These are phyloP conservation scores for Clathrospora elynae DNA, from an alignment of 2,329 filamentous ascomycete genomes.

Conservation along the genomic window DNA sequence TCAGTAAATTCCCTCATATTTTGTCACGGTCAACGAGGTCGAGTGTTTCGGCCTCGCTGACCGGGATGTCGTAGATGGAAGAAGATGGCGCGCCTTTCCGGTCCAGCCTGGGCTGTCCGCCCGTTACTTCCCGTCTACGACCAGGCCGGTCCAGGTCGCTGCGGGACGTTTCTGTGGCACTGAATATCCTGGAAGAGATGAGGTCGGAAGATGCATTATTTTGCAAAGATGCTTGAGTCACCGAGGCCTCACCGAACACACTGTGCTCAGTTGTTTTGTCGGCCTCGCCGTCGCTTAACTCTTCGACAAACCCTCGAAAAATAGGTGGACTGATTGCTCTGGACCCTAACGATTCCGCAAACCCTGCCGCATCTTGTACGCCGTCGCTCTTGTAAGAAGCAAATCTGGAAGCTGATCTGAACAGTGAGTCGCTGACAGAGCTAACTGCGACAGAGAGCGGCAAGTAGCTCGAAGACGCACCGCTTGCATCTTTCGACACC, in stretches of 20 bases:
- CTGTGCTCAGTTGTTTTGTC: conserved; percentile 15
- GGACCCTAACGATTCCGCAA: conserved; percentile 24
- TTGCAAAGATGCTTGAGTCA: conserved; percentile 32
- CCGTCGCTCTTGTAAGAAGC: conserved; percentile 30
- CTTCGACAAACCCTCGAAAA: conserved; percentile 15
- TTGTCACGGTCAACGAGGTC: conserved; percentile 27
- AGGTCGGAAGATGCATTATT: conserved; percentile 32
- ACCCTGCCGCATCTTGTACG: conserved; percentile 25
- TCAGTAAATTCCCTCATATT: conserved; percentile 10
- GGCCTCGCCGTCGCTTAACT: conserved; percentile 10
- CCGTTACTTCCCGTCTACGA: conserved; percentile 11
- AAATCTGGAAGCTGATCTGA: conserved; percentile 17
- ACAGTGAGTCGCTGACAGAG: conserved; percentile 29
- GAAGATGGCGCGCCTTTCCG: conserved; percentile 7
- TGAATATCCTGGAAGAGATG: conserved; percentile 12
- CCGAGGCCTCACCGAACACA: conserved; percentile 22
- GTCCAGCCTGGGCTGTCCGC: conserved; percentile 5
- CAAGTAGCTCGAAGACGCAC: conserved; percentile 20
- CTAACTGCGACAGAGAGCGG: conserved; percentile 26
- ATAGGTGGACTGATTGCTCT: conserved; percentile 24
- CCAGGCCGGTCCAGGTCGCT: conserved; percentile 19
- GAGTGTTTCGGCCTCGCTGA: conserved; percentile 20
- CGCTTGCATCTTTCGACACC: conserved; percentile 7
- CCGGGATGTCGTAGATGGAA: conserved; percentile 20
- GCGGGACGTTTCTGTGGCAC: conserved; percentile 26